Percentiles rank a stretch among this genome's conserved stretches.
phyloP scores from a whole-genome alignment of 2,329 filamentous ascomycete genomes.

The Hymenoscyphus fraxineus region DNA sequence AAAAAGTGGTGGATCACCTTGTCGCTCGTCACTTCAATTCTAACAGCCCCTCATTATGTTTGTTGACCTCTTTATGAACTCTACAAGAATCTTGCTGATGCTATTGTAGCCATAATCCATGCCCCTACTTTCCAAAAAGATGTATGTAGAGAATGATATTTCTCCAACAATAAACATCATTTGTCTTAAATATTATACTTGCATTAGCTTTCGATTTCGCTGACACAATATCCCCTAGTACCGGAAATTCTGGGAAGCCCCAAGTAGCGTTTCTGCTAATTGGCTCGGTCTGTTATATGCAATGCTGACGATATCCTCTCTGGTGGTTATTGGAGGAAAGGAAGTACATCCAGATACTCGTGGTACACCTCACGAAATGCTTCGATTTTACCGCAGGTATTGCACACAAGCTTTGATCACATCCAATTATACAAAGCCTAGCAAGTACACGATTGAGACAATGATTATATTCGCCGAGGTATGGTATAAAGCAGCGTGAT shows the following conservation, averaged over 20 bases:
- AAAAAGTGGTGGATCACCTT: slow-evolving; percentile 45
- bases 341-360: slow-evolving; percentile 44
- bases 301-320: slow-evolving; percentile 24
- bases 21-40: slow-evolving; percentile 53
- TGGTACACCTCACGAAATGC: slow-evolving; percentile 44
- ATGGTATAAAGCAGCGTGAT: neutral
- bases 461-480: slow-evolving; percentile 50
- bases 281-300: slow-evolving; percentile 49
- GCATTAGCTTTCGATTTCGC: neutral
- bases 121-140: slow-evolving; percentile 48
- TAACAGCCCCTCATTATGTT: slow-evolving; percentile 50
- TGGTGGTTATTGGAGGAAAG: slow-evolving; percentile 44
- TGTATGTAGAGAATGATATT: slow-evolving; percentile 32
- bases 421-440: slow-evolving; percentile 49
- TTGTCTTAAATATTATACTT: neutral
- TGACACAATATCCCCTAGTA: slow-evolving; percentile 38
- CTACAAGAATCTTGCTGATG: slow-evolving; percentile 11
- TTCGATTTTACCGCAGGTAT: slow-evolving; percentile 46
- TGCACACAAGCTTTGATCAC: slow-evolving; percentile 50
- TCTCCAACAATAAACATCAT: too few species aligned
- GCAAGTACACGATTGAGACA: slow-evolving; percentile 46
- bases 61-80: slow-evolving; percentile 18
- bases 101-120: slow-evolving; percentile 47
- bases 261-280: slow-evolving; percentile 38
- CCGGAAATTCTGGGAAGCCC: slow-evolving; percentile 46